A percentile compares a stretch with the other conserved stretches of the same genome.
These are phyloP conservation scores for Plasmodium ovale DNA, from an alignment of 169 alveolate genomes.

Conservation along the genomic window DNA sequence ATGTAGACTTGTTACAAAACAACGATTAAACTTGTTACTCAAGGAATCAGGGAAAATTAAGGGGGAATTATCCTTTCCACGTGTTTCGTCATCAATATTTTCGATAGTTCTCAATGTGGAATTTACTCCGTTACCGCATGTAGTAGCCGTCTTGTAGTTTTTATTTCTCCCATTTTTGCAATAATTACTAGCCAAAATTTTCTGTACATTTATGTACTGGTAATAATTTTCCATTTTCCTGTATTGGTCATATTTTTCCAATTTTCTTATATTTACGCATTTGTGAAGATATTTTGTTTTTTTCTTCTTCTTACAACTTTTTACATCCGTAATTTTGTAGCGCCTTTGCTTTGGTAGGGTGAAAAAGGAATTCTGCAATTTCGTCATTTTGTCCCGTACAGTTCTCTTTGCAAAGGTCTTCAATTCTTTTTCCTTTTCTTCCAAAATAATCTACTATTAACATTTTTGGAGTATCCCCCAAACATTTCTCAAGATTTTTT, in stretches of 20 bases:
- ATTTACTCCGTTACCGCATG: too few relatives aligned
- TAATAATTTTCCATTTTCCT: slow-evolving; percentile 42
- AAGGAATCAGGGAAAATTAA: too few relatives aligned
- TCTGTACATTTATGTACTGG: slow-evolving; percentile 43
- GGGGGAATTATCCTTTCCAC: background rate
- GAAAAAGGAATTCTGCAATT: slow-evolving; percentile 5
- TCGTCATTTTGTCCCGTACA: slow-evolving; percentile 18
- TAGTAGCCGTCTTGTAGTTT: too few relatives aligned
- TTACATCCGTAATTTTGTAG: background rate
- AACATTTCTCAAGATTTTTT: too few relatives aligned
- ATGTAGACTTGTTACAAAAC: slow-evolving; percentile 33
- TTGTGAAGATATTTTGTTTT: slow-evolving; percentile 23
- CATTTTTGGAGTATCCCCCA: background rate
- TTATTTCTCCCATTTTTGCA: slow-evolving; percentile 7
- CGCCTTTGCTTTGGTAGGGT: background rate
- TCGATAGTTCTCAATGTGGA: background rate
- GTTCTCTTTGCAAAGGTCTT: background rate
- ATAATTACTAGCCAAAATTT: slow-evolving; percentile 7
- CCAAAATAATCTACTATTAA: background rate
- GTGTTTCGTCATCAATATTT: background rate
- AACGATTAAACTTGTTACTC: too few relatives aligned
- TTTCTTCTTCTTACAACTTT: slow-evolving; percentile 35
- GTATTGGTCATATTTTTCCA: slow-evolving; percentile 20
- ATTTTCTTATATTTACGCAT: slow-evolving; percentile 41
- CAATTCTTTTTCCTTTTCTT: slow-evolving; percentile 7